phyloP scores from a whole-genome alignment of 2,329 filamentous ascomycete species.

The Colletotrichum chlorophyti region DNA sequence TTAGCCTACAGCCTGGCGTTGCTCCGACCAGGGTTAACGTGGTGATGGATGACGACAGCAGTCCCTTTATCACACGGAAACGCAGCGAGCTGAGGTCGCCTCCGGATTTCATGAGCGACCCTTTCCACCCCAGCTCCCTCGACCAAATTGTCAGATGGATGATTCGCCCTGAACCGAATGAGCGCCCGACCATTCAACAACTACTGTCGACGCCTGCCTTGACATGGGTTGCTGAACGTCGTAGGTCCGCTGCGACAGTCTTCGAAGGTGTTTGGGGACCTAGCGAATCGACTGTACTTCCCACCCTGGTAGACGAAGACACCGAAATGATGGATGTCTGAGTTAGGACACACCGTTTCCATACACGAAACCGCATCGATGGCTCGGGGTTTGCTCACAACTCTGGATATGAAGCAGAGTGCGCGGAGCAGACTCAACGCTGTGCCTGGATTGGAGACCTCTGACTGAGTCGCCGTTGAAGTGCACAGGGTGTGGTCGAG shows the following conservation, averaged over 20 bases:
- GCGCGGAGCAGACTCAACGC: constrained; percentile 23
- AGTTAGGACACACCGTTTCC: constrained; percentile 34
- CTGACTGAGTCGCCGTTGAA: constrained; percentile 31
- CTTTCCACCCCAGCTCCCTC: constrained; percentile 74
- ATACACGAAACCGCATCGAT: constrained; percentile 5
- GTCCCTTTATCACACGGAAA: constrained; percentile 41
- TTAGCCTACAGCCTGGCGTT: constrained; percentile 38
- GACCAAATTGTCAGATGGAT: constrained; percentile 88
- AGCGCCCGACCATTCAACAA: constrained; percentile 77
- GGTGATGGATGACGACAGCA: constrained; percentile 42
- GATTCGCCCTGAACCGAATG: constrained; percentile 76
- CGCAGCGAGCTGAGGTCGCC: constrained; percentile 65
- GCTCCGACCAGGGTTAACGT: constrained; percentile 37
- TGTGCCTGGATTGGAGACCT: constrained; percentile 32
- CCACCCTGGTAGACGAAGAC: constrained; percentile 37
- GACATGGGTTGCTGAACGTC: constrained; percentile 78
- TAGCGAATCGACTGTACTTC: constrained; percentile 54
- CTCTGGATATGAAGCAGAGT: constrained; percentile 40
- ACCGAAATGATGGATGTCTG: constrained; percentile 67
- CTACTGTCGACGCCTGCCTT: constrained; percentile 77
- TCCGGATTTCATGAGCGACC: constrained; percentile 88
- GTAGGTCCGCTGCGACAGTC: constrained; percentile 88
- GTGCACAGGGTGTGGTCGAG: constrained; percentile 24
- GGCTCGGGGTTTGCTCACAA: constrained; percentile 32
- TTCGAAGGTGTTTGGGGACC: constrained; percentile 98